Conservation (phyloP, 768 basidiomycete species). For the Mycena floridula region DNA sequence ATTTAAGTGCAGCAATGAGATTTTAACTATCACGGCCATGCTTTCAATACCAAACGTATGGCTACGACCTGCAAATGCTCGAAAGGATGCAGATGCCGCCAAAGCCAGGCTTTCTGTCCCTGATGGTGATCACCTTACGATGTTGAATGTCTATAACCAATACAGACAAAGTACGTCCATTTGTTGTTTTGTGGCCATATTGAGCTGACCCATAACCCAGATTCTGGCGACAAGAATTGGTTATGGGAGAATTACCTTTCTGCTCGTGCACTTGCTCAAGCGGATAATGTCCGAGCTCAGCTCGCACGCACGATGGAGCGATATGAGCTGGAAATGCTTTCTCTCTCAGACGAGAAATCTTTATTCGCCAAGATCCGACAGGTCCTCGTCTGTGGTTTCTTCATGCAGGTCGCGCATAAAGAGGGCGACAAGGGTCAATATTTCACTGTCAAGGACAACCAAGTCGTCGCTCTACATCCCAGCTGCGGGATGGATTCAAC, state of each 20-base stretch:
- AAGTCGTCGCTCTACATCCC: slow-evolving; percentile 78
- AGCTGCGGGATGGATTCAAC: slow-evolving; percentile 82
- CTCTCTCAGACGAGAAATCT: slow-evolving; percentile 61
- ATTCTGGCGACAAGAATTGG: slow-evolving; percentile 80
- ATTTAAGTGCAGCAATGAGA: slow-evolving; percentile 94
- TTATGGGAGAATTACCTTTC: slow-evolving; percentile 88
- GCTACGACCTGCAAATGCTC: slow-evolving; percentile 81
- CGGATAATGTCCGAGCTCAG: slow-evolving; percentile 90
- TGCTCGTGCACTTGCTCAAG: slow-evolving; percentile 75
- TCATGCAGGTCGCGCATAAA: slow-evolving; percentile 97
- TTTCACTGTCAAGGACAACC: slow-evolving; percentile 91
- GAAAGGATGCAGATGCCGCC: slow-evolving; percentile 89
- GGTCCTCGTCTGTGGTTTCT: slow-evolving; percentile 88
- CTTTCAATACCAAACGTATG: slow-evolving; percentile 97
- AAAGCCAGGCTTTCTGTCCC: slow-evolving; percentile 86
- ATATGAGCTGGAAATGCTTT: slow-evolving; percentile 72
- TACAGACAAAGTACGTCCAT: slow-evolving; percentile 68
- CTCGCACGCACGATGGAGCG: slow-evolving; percentile 89
- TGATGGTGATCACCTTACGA: slow-evolving; percentile 92
- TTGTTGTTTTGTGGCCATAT: neutral
- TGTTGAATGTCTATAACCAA: slow-evolving; percentile 94
- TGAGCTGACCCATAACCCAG: slow-evolving; percentile 26
- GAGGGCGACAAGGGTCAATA: slow-evolving; percentile 89
- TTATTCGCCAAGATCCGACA: slow-evolving; percentile 72
- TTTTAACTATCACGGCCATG: slow-evolving; percentile 94